These are phyloP conservation scores for Irpex sp. DNA, from an alignment of 1,284 basidiomycete species.

Conservation along the genomic window DNA sequence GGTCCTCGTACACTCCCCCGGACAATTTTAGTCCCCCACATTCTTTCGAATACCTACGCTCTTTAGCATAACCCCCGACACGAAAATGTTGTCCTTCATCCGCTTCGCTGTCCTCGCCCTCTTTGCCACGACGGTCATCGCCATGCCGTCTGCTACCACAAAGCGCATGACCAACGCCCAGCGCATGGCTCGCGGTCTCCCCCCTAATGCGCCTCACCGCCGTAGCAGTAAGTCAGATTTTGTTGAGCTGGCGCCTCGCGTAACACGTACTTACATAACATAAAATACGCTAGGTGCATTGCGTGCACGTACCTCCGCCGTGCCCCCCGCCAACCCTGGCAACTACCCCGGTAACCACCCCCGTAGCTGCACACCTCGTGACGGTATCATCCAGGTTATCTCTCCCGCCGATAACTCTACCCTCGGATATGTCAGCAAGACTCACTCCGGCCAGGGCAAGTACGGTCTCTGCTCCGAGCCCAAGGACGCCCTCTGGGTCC, in stretches of 20 bases:
- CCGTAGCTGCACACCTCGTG: slow-evolving; percentile 2
- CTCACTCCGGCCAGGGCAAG: slow-evolving; percentile 4
- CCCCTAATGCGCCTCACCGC: slow-evolving; percentile 4
- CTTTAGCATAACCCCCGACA: neutral
- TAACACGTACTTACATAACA: neutral
- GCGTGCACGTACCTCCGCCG: neutral
- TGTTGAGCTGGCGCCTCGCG: neutral
- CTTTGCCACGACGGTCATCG: neutral
- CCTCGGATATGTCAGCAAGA: slow-evolving; percentile 4
- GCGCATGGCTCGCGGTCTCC: slow-evolving; percentile 8
- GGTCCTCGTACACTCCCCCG: neutral
- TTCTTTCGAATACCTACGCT: neutral
- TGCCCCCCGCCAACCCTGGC: neutral
- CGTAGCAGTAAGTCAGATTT: slow-evolving; percentile 4
- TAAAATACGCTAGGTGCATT: neutral
- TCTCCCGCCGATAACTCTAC: neutral
- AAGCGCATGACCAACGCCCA: slow-evolving; percentile 8
- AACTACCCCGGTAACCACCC: neutral
- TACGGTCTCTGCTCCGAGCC: slow-evolving; percentile 6
- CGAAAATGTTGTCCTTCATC: slow-evolving; percentile 1
- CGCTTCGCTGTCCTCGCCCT: neutral
- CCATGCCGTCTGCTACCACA: neutral
- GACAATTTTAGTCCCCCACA: neutral
- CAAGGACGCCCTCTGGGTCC: slow-evolving; percentile 5
- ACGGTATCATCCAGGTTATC: slow-evolving; percentile 8